These are phyloP conservation scores for Venustampulla echinocandica DNA, from an alignment of 495 filamentous ascomycete genomes.

Conservation along the genomic window DNA sequence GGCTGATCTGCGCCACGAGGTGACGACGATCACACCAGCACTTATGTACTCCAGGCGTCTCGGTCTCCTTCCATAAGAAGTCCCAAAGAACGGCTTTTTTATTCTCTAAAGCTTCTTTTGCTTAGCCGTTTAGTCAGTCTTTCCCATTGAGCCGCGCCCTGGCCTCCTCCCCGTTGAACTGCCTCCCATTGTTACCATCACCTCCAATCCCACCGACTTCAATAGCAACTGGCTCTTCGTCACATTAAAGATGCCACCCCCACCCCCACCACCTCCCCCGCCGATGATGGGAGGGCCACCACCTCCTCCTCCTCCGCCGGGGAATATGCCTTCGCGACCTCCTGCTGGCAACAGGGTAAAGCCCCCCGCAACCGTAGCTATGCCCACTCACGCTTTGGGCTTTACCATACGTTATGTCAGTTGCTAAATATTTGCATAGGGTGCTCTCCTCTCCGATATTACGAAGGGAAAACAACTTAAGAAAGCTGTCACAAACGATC, in stretches of 20 bases:
- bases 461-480: conserved; percentile 70
- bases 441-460: conserved; percentile 85
- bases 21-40: too few relatives aligned
- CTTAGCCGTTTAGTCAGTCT: too few relatives aligned
- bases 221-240: neutral
- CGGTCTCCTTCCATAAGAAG: too few relatives aligned
- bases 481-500: conserved; percentile 89
- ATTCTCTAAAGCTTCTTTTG: too few relatives aligned
- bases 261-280: conserved; percentile 28
- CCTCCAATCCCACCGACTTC: neutral
- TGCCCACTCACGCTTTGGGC: conserved; percentile 19
- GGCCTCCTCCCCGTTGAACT: too few relatives aligned
- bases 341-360: conserved; percentile 25
- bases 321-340: conserved; percentile 23
- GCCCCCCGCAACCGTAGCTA: conserved; percentile 13
- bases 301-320: conserved; percentile 57
- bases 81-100: too few relatives aligned
- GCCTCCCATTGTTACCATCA: too few relatives aligned
- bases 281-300: conserved; percentile 58
- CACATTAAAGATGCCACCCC: conserved; percentile 51
- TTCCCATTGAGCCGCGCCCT: too few relatives aligned
- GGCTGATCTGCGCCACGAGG: conserved; percentile 8
- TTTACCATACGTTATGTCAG: conserved; percentile 12
- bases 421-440: conserved; percentile 40
- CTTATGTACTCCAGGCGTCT: too few relatives aligned